phyloP scores from a whole-genome alignment of 768 basidiomycete species.

The Porphyrellus cyaneotinctus region DNA sequence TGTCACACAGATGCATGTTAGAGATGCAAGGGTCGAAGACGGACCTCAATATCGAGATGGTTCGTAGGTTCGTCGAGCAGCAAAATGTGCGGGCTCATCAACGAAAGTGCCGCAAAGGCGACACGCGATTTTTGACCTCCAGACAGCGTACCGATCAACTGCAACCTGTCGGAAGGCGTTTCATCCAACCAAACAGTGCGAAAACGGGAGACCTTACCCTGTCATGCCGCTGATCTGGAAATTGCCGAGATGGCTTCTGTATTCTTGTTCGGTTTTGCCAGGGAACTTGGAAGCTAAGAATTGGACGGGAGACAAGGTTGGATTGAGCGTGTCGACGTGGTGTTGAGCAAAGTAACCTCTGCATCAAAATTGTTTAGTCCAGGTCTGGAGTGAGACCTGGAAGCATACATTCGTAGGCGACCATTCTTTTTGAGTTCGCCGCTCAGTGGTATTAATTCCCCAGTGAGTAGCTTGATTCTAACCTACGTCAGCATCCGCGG shows the following conservation, averaged over 20 bases:
- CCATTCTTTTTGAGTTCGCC: conserved; percentile 91
- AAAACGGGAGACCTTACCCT: conserved; percentile 45
- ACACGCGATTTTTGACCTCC: conserved; percentile 97
- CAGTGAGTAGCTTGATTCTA: conserved; percentile 74
- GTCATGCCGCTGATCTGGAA: conserved; percentile 98
- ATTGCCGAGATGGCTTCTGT: conserved; percentile 89
- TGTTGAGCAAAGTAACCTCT: conserved; percentile 94
- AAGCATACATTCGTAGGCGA: conserved; percentile 75
- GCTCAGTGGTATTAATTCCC: conserved; percentile 23
- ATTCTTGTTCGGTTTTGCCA: conserved; percentile 94
- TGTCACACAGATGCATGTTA: too few species aligned
- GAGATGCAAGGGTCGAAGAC: background rate
- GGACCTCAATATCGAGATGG: conserved; percentile 90
- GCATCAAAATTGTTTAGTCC: background rate
- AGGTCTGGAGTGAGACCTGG: conserved; percentile 2
- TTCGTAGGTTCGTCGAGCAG: conserved; percentile 97
- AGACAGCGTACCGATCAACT: conserved; percentile 85
- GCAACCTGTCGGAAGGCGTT: conserved; percentile 47
- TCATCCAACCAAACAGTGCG: background rate
- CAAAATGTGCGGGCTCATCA: conserved; percentile 88
- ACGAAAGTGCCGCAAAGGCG: conserved; percentile 81
- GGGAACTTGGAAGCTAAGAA: conserved; percentile 92
- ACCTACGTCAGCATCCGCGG: conserved; percentile 3
- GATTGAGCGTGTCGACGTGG: conserved; percentile 87
- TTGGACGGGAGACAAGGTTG: conserved; percentile 86